Percentiles rank a stretch among this genome's conserved stretches.
Evolutionary conservation across 2,329 filamentous ascomycete species (phyloP).

Genomic region (Cladophialophora bantiana): DNA sequence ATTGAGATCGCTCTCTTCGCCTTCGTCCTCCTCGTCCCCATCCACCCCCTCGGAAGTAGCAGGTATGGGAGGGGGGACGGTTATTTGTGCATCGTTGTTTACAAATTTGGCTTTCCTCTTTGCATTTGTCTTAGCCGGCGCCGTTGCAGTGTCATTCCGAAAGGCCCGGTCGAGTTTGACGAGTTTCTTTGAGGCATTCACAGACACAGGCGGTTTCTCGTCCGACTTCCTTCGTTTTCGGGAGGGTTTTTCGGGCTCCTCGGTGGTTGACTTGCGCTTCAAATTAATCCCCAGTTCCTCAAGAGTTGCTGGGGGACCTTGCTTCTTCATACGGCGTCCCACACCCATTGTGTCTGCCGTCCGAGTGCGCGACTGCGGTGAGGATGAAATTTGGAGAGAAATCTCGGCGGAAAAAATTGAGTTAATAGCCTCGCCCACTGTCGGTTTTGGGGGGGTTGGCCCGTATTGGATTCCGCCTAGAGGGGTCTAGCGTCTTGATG

Average conservation of each 20-base stretch:
- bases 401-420: slow-evolving; percentile 14
- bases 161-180: slow-evolving; percentile 45
- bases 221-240: slow-evolving; percentile 71
- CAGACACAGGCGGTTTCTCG: slow-evolving; percentile 48
- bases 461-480: background rate
- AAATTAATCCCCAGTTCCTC: slow-evolving; percentile 72
- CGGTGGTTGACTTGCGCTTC: slow-evolving; percentile 83
- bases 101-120: slow-evolving; percentile 43
- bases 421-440: background rate
- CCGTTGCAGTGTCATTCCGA: slow-evolving; percentile 42
- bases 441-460: background rate
- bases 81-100: slow-evolving; percentile 43
- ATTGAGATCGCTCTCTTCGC: slow-evolving; percentile 49
- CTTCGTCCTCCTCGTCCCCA: slow-evolving; percentile 55
- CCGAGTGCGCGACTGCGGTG: background rate
- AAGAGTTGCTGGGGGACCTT: slow-evolving; percentile 82
- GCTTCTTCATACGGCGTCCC: slow-evolving; percentile 93
- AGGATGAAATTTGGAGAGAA: slow-evolving; percentile 8
- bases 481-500: background rate
- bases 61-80: slow-evolving; percentile 40
- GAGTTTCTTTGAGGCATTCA: slow-evolving; percentile 52
- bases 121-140: slow-evolving; percentile 47
- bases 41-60: slow-evolving; percentile 46
- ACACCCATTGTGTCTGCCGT: slow-evolving; percentile 70
- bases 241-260: slow-evolving; percentile 63